Evolutionary conservation across 2,329 filamentous ascomycete species (phyloP).

Genomic region (Atkinsonella hypoxylon): DNA sequence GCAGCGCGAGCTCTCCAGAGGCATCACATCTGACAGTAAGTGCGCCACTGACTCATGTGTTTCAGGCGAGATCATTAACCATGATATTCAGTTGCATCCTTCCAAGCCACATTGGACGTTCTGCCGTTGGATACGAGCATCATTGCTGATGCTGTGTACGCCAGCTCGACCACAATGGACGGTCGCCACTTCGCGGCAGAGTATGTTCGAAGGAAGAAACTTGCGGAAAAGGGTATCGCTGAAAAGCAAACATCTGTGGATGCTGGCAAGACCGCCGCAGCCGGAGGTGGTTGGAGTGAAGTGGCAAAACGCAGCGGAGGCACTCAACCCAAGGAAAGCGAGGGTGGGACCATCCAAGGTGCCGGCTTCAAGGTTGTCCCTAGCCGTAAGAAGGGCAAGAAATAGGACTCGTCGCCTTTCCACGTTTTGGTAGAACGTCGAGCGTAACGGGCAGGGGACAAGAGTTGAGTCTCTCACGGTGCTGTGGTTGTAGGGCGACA

Average conservation of each 20-base stretch:
- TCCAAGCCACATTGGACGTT: conserved; percentile 62
- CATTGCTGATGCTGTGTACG: conserved; percentile 84
- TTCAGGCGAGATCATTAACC: not conserved
- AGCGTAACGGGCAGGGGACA: conserved; percentile 1
- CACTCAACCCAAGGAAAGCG: conserved; percentile 28
- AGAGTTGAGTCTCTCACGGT: not conserved
- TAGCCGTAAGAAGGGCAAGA: conserved; percentile 84
- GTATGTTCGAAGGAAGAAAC: conserved; percentile 83
- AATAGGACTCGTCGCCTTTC: conserved; percentile 28
- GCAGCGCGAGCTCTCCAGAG: conserved; percentile 59
- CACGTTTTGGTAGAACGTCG: conserved; percentile 6
- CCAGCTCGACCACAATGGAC: conserved; percentile 78
- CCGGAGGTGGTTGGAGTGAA: conserved; percentile 77
- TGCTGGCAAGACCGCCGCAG: conserved; percentile 28
- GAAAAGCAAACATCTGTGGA: conserved; percentile 56
- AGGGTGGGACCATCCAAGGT: conserved; percentile 27
- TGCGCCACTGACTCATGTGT: conserved; percentile 20
- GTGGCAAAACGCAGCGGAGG: conserved; percentile 82
- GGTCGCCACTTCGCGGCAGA: conserved; percentile 89
- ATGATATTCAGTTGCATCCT: conserved; percentile 56
- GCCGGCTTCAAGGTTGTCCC: conserved; percentile 83
- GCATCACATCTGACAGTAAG: conserved; percentile 48
- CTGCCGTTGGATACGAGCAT: conserved; percentile 69
- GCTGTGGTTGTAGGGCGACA: not conserved
- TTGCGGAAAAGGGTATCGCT: conserved; percentile 83